Percentiles rank a stretch among this genome's conserved stretches.
phyloP scores from a whole-genome alignment of 2,329 filamentous ascomycete species.

The Coniosporium uncinatum region DNA sequence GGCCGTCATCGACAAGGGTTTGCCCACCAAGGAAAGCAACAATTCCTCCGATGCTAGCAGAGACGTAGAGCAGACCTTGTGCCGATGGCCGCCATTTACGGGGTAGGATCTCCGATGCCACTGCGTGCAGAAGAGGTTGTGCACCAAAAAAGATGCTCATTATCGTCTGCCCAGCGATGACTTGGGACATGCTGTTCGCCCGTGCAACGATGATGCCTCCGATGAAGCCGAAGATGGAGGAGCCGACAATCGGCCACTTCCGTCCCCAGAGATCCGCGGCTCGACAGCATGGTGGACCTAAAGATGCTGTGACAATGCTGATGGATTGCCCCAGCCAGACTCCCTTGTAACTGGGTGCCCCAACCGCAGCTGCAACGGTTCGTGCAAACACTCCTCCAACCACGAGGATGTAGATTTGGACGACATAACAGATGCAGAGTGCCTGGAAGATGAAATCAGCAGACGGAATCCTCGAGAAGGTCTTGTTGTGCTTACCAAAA shows the following conservation, averaged over 20 bases:
- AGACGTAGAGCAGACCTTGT: too few species aligned
- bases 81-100: too few species aligned
- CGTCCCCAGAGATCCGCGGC: slow-evolving; percentile 37
- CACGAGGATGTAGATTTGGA: too few species aligned
- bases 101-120: slow-evolving; percentile 33
- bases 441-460: too few species aligned
- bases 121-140: slow-evolving; percentile 31
- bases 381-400: too few species aligned
- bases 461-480: too few species aligned
- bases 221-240: slow-evolving; percentile 23
- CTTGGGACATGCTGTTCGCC: slow-evolving; percentile 25
- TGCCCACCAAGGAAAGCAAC: too few species aligned
- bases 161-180: slow-evolving; percentile 29
- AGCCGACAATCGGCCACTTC: slow-evolving; percentile 30
- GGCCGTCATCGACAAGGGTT: too few species aligned
- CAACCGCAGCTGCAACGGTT: too few species aligned
- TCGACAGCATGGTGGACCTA: slow-evolving; percentile 29
- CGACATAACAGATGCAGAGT: too few species aligned
- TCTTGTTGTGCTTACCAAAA: background rate
- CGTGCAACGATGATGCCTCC: slow-evolving; percentile 29
- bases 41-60: too few species aligned
- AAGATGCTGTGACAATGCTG: slow-evolving; percentile 28
- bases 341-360: too few species aligned
- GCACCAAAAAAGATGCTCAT: slow-evolving; percentile 27
- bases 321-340: slow-evolving; percentile 29